phyloP scores from a whole-genome alignment of 163 green algal genomes.

The Coccomyxa subellipsoidea region DNA sequence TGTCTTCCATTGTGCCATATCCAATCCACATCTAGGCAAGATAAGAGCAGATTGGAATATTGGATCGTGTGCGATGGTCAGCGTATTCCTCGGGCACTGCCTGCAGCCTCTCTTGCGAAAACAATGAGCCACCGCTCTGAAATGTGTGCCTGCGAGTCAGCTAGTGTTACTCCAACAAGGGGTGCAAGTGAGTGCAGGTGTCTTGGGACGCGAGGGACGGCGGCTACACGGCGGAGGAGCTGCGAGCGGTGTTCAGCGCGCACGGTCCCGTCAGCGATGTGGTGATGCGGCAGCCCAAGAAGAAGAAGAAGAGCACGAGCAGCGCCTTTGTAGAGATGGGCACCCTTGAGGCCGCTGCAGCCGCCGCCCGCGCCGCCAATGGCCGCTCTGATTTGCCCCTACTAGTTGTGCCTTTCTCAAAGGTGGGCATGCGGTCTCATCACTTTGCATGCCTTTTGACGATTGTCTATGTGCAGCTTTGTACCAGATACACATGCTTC shows the following conservation, averaged over 20 bases:
- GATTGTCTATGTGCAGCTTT: neutral
- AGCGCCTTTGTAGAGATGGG: constrained; percentile 70
- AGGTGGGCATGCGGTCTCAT: constrained; percentile 17
- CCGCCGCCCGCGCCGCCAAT: constrained; percentile 42
- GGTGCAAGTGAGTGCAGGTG: constrained; percentile 33
- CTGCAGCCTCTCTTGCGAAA: too few species aligned
- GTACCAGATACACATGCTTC: too few species aligned
- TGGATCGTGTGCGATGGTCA: too few species aligned
- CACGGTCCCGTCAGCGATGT: constrained; percentile 63
- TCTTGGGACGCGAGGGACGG: constrained; percentile 46
- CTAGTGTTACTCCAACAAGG: too few species aligned
- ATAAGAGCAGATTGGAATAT: neutral
- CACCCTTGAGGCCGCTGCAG: constrained; percentile 26
- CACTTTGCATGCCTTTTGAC: too few species aligned
- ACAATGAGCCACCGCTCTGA: neutral
- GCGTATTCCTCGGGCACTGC: too few species aligned
- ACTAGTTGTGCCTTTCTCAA: constrained; percentile 59
- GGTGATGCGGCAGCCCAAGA: constrained; percentile 48
- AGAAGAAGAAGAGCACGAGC: constrained; percentile 41
- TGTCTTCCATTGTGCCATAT: neutral
- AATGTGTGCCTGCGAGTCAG: too few species aligned
- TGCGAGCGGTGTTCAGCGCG: constrained; percentile 52
- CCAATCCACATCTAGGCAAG: neutral
- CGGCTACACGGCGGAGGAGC: constrained; percentile 51
- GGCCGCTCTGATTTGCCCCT: constrained; percentile 55